Conservation (phyloP, 306 rosid genomes). For the Albizia julibrissin region DNA sequence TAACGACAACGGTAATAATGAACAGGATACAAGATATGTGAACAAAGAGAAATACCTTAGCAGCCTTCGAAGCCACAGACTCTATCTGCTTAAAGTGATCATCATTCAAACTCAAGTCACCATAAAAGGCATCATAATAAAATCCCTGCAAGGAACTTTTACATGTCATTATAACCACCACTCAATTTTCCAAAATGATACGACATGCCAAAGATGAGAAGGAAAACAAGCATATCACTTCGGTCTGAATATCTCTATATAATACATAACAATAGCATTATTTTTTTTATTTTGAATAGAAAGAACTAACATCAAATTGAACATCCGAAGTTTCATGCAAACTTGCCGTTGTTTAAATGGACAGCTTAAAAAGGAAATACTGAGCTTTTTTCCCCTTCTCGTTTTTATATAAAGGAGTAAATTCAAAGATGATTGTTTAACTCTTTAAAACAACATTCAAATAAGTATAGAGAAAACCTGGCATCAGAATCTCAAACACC, state of each 20-base stretch:
- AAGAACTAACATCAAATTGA: background rate
- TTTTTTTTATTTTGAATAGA: background rate
- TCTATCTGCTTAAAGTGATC: slow-evolving; percentile 85
- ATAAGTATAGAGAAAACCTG: background rate
- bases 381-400: background rate
- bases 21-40: background rate
- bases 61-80: slow-evolving; percentile 72
- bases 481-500: background rate
- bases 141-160: slow-evolving; percentile 66
- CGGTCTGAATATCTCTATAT: background rate
- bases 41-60: slow-evolving; percentile 49
- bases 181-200: background rate
- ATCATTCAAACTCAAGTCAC: slow-evolving; percentile 87
- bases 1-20: background rate
- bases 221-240: background rate
- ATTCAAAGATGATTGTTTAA: background rate
- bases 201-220: background rate
- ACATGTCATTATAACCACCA: background rate
- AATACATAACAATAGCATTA: background rate
- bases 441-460: background rate
- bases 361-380: background rate
- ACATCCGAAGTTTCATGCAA: background rate
- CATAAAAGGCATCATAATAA: slow-evolving; percentile 90
- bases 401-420: background rate
- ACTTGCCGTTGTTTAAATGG: background rate